These are phyloP conservation scores for Lactifluus volemus DNA, from an alignment of 768 basidiomycete species.

Conservation along the genomic window DNA sequence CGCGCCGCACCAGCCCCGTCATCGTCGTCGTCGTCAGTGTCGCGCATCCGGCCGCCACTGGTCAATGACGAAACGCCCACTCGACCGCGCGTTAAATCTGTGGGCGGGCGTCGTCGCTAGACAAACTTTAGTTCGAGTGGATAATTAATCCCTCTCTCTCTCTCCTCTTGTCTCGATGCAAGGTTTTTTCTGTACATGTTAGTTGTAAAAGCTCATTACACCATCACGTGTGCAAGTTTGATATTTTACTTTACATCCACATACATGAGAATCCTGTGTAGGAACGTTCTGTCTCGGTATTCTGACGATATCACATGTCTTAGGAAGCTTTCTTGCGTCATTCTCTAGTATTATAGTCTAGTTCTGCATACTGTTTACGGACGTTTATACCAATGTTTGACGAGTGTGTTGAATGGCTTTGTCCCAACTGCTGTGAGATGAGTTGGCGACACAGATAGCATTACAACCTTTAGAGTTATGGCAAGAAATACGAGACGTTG, in stretches of 20 bases:
- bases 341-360: neutral
- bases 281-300: neutral
- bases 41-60: constrained; percentile 31
- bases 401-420: too few relatives aligned
- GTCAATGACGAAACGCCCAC: constrained; percentile 51
- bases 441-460: too few relatives aligned
- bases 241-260: constrained; percentile 5
- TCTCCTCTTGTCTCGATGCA: neutral
- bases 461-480: too few relatives aligned
- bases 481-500: neutral
- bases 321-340: constrained; percentile 1
- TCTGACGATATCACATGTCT: neutral
- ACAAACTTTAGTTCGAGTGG: neutral
- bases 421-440: too few relatives aligned
- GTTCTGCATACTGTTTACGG: neutral
- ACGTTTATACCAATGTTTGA: neutral
- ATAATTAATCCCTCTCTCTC: neutral
- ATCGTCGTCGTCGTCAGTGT: constrained; percentile 22
- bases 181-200: neutral
- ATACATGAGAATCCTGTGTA: neutral
- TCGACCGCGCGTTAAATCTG: constrained; percentile 44
- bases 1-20: neutral
- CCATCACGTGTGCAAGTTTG: constrained; percentile 2
- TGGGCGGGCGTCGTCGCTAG: constrained; percentile 40
- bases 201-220: neutral